These are phyloP conservation scores for Cladosporium velox DNA, from an alignment of 2,329 filamentous ascomycete genomes.

Conservation along the genomic window DNA sequence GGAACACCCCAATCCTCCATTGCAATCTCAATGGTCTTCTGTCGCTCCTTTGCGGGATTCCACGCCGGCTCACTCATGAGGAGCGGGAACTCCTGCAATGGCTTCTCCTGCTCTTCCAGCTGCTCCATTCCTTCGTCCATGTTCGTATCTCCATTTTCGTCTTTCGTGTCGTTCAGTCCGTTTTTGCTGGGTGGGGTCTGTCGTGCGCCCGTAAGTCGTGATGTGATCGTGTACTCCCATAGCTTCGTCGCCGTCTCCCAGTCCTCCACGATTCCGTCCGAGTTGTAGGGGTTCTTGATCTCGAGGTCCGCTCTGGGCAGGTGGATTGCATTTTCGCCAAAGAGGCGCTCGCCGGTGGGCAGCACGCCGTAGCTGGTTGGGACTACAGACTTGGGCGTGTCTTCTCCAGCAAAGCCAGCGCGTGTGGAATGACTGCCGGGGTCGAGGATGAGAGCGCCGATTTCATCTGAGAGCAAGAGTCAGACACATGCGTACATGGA, in stretches of 20 bases:
- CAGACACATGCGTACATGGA: not conserved
- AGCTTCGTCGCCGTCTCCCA: slow-evolving; percentile 89
- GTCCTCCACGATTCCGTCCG: slow-evolving; percentile 88
- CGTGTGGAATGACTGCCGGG: slow-evolving; percentile 88
- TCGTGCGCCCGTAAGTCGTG: slow-evolving; percentile 77
- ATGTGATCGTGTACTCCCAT: slow-evolving; percentile 92
- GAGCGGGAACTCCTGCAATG: slow-evolving; percentile 83
- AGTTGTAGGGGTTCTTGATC: slow-evolving; percentile 87
- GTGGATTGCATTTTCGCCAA: slow-evolving; percentile 87
- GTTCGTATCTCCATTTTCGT: slow-evolving; percentile 42
- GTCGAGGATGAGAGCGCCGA: slow-evolving; percentile 94
- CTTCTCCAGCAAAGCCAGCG: slow-evolving; percentile 96
- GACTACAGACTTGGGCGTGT: slow-evolving; percentile 89
- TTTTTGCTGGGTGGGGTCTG: slow-evolving; percentile 72
- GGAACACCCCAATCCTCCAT: slow-evolving; percentile 97
- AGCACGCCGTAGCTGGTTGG: slow-evolving; percentile 80
- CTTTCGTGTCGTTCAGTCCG: slow-evolving; percentile 70
- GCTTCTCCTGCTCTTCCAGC: slow-evolving; percentile 66
- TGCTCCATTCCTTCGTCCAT: slow-evolving; percentile 64
- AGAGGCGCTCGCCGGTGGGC: slow-evolving; percentile 61
- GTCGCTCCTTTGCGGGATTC: slow-evolving; percentile 83
- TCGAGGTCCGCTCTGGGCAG: slow-evolving; percentile 75
- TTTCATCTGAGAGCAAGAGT: slow-evolving; percentile 69
- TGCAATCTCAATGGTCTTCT: slow-evolving; percentile 92
- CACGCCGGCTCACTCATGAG: slow-evolving; percentile 93